These are phyloP conservation scores for Trichopus zeylanicus DNA, from an alignment of 116 monocot genomes.

Conservation along the genomic window DNA sequence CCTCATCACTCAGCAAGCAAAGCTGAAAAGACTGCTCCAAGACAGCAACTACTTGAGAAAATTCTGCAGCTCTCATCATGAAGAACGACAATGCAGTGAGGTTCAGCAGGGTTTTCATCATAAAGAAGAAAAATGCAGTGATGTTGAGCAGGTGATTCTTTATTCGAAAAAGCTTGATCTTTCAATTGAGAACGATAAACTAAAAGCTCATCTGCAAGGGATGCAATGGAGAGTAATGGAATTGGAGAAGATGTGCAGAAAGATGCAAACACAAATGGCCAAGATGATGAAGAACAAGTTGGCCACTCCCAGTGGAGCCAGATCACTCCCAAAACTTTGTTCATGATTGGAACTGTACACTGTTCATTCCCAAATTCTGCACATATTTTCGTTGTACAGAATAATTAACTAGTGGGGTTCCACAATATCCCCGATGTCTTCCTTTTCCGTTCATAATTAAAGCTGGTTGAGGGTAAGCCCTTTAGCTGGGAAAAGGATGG, in stretches of 20 bases:
- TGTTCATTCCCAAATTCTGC: not conserved
- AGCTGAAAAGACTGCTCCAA: conserved; percentile 59
- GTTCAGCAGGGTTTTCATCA: conserved; percentile 44
- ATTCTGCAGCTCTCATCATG: not conserved
- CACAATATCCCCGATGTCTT: not conserved
- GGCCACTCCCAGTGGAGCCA: conserved; percentile 12
- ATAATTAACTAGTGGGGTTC: conserved; percentile 12
- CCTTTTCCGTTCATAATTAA: too few species aligned
- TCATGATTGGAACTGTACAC: conserved; percentile 33
- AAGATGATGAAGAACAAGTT: conserved; percentile 35
- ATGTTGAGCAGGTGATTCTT: conserved; percentile 50
- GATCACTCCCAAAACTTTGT: conserved; percentile 80
- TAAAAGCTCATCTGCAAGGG: conserved; percentile 46
- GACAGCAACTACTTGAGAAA: conserved; percentile 23
- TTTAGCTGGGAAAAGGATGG: not conserved
- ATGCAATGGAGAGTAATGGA: conserved; percentile 87
- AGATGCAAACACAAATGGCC: conserved; percentile 73
- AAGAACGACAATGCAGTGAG: conserved; percentile 4
- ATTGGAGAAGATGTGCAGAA: conserved; percentile 73
- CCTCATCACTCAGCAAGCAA: conserved; percentile 55
- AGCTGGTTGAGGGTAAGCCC: conserved; percentile 8
- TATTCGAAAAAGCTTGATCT: conserved; percentile 56
- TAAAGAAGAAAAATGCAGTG: too few species aligned
- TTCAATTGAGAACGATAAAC: conserved; percentile 50
- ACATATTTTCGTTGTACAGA: conserved; percentile 15